Base-by-base conservation (phyloP, 306 rosid genomes). In the Medicago ruthenica region DNA sequence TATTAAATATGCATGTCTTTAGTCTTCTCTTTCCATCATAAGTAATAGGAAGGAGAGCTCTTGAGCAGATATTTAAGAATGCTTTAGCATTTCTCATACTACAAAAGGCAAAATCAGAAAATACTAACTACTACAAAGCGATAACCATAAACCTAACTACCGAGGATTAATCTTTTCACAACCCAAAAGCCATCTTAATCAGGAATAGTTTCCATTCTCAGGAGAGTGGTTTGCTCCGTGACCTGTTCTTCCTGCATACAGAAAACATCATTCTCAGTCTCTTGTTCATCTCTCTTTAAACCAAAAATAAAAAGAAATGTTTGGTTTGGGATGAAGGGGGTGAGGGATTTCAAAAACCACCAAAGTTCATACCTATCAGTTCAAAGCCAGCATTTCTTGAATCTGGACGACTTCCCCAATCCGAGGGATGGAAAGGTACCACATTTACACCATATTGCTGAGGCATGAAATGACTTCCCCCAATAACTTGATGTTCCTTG, bases 171-270 rank as follows among this genome's bases (percentile, higher is more conserved):
- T 47, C 82, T 67, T 76, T 63, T 60, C 75, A 40, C 18, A 63
- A 62, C 77, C 75, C 76, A 67, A 76, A 36, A 44, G 65, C 58
- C 78, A 61, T 77, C 68, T 73, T 11, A 73, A 41, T 86, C 91
- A 42, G 83, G 87, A 75, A 90, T 87, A 90, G 85, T 87, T 90
- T 51, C 97, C 95, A 16, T 93, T 93, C 85, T 89, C 93, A 0
- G 91, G 96, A 75, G 96, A 90, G 13, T 87, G 94, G 40, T 88
- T 90, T 4, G 80, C 82, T 37, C 71, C 86, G 12, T 75, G 86
- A 21, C 88, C 94, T 76, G 81, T 74, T 84, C 86, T 84, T 82
- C 89, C 96, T 86, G 91, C 82, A 79, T 12, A 59, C 71, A 71
- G 42, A 42, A 66, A 77, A 64, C 60, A 10, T 27, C 5, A 67